Evolutionary conservation across 176 grass and related monocot species (phyloP), one percentile per base, ranked within the genome.

Genomic region (Olyra latifolia): DNA sequence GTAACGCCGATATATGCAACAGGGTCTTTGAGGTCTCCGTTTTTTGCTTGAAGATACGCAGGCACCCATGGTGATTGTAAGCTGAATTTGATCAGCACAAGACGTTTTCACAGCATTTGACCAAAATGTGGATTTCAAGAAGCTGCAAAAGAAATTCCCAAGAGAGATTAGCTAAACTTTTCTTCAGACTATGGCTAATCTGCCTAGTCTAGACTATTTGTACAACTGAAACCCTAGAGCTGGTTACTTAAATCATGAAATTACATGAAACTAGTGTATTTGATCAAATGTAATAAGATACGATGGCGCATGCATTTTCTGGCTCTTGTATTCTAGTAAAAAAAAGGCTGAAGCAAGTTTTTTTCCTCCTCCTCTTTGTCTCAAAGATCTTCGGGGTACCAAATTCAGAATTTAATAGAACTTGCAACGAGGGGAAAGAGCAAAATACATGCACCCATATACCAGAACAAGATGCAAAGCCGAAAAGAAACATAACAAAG

Each of bases 21-120:
- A 91, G 29, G 78, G 56, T 27, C 79, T 94, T 43, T 77, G 72
- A 3, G 86, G 69, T 41, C 57, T 91, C 56, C 41, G 60, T 10
- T 80, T 89, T 87, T 76, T 87, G 41, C 60, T 91, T 40, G 89
- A 85, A 62, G 92, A 94, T 28, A 91, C 71, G 4, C 91, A 94
- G 28, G 88, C 77, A 19, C 91, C 91, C 91, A 94, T 94, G 47
- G 42, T 88, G 66, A 40, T 56, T 66, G 65, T 32, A 77, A 5
- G 29, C 79, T 40, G 35, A 77, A 39, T 22, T 73, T 72, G 70
- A 53, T 66, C 69, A 75, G 80, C 59, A 35, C 56, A 41, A 82
- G 32, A 72, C 3, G 54, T 76, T 56, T 71, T 74, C 67, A 83
- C 60, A 41, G 39, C 12, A 71, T 81, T 40, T 58, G 47, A 78